Evolutionary conservation across 768 basidiomycete species (phyloP), one percentile per base, ranked within the genome.

Genomic region (Clitopilus passeckerianus): DNA sequence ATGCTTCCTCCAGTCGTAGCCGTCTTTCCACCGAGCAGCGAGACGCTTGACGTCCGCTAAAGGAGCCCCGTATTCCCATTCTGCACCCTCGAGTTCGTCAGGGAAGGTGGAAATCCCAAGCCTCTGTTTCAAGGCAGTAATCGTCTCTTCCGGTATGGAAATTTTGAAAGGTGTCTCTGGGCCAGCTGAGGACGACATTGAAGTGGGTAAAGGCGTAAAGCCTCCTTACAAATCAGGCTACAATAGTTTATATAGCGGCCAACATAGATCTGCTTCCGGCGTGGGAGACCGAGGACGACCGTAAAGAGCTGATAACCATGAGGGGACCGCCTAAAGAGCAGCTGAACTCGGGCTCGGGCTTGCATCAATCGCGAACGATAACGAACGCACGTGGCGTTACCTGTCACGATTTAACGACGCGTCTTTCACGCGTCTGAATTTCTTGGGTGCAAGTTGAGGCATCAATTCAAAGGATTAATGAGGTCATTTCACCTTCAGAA

Each of bases 1-100:
- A 15, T 81, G 67, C 56, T 71, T 77, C 59, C 77, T 72, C 85
- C 86, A 87, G 70, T 86, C 78, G 60, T 80, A 86, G 0, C 75
- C 79, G 56, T 74, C 67, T 64, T 73, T 76, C 86, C 86, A 87
- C 43, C 75, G 71, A 5, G 70, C 70, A 0, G 77, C 71, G 0
- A 87, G 76, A 4, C 83, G 75, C 55, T 76, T 69, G 20, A 86
- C 65, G 56, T 85, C 79, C 0, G 72, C 71, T 0, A 85, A 72
- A 4, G 85, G 82, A 0, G 65, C 75, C 4, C 86, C 87, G 57
- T 87, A 87, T 20, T 74, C 76, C 75, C 80, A 77, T 0, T 71
- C 77, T 0, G 77, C 79, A 20, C 76, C 74, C 9, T 83, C 74
- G 1, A 87, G 72, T 60, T 87, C 85, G 64, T 86, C 82, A 0